A percentile compares a stretch with the other conserved stretches of the same genome.
Evolutionary conservation across 2,329 filamentous ascomycete species (phyloP).

Genomic region (Ophiostoma quercus): DNA sequence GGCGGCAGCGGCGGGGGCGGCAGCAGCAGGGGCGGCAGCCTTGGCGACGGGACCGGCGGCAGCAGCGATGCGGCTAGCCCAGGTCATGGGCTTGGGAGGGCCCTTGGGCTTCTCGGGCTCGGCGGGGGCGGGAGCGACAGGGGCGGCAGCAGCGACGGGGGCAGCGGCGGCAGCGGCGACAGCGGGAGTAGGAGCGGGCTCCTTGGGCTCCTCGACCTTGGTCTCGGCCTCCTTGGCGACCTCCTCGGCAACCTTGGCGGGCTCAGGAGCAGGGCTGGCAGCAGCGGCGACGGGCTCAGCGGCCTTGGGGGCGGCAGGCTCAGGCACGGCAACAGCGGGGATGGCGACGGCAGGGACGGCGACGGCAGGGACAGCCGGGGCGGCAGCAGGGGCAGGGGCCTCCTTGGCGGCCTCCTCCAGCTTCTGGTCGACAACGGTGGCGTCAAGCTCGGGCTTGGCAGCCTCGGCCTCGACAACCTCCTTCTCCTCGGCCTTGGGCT

Average conservation of each 20-base stretch:
- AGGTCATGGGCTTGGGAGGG: slow-evolving; percentile 60
- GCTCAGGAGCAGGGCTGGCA: slow-evolving; percentile 36
- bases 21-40: slow-evolving; percentile 54
- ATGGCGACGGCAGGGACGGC: slow-evolving; percentile 34
- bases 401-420: slow-evolving; percentile 55
- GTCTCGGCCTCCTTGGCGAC: slow-evolving; percentile 51
- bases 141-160: slow-evolving; percentile 38
- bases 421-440: slow-evolving; percentile 64
- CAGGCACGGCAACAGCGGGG: slow-evolving; percentile 38
- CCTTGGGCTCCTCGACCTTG: slow-evolving; percentile 62
- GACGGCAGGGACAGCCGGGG: slow-evolving; percentile 39
- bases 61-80: slow-evolving; percentile 65
- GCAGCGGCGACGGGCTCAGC: slow-evolving; percentile 32
- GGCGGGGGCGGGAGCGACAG: slow-evolving; percentile 45
- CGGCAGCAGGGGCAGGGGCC: slow-evolving; percentile 35
- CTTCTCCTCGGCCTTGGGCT: slow-evolving; percentile 36
- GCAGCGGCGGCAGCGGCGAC: slow-evolving; percentile 46
- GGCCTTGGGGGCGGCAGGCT: slow-evolving; percentile 36
- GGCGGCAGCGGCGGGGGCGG: slow-evolving; percentile 44
- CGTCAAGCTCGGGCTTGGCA: slow-evolving; percentile 39
- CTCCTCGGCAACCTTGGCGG: slow-evolving; percentile 49
- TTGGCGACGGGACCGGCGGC: slow-evolving; percentile 48
- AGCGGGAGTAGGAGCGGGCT: slow-evolving; percentile 52
- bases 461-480: slow-evolving; percentile 40
- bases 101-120: slow-evolving; percentile 45